Base-by-base conservation (phyloP, 345 rosid genomes). In the Zanthoxylum bungeanum region DNA sequence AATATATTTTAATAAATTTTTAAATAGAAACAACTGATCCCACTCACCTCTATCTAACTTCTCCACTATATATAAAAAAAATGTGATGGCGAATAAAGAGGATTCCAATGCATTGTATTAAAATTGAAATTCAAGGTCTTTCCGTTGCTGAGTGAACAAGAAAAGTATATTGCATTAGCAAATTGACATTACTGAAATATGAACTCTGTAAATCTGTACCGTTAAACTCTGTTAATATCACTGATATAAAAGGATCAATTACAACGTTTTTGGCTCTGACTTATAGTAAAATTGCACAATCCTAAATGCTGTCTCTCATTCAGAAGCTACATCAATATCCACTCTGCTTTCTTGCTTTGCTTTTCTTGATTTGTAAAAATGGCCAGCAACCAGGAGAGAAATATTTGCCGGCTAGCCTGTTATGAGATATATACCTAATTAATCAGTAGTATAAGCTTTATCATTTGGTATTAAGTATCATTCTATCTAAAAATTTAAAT, bases 321-420 rank as follows among this genome's bases (percentile, higher is more conserved):
- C 34, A 77, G 80, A 69, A 72, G 60, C 53, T 34, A 73, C 69
- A 44, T 44, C 49, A 19, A 44, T 44, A 69, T 37, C 66, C 75
- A 70, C 60, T 53, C 12, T 25, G 66, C 66, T 34, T 50, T n/a
- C 31, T 17, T 42, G 44, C 30, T 53, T 73, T 77, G 60, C 44
- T 56, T 56, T 42, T 82, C 70, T 40, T 70, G 65, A 12, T 28
- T 7, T 39, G 5, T 52, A 81, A 73, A 46, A 79, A 69, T 14
- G 83, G 72, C 79, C 79, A 86, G 78, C 86, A 86, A 31, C 78
- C 65, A 10, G 53, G 62, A 24, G 69, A 69, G 44, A 42, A 70
- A n/a, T 56, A n/a, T n/a, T n/a, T 55, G 46, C 56, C 21, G 9
- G 66, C 46, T 56, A 49, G 2, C 65, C 22, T 55, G 40, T 53